These are phyloP conservation scores for Ceratobasidium sp. DNA, from an alignment of 1,284 basidiomycete genomes.

Conservation along the genomic window DNA sequence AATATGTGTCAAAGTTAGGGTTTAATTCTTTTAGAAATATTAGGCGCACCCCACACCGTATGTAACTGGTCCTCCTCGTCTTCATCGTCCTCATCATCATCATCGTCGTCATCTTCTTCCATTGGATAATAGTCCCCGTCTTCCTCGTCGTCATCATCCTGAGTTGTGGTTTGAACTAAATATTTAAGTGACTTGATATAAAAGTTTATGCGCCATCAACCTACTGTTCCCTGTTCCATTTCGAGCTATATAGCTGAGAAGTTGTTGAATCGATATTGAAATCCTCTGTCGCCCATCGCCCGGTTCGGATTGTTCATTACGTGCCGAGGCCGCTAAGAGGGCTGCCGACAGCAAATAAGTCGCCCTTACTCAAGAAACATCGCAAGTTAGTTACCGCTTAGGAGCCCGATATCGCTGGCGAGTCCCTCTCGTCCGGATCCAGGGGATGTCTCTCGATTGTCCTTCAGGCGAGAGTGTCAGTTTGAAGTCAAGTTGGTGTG, in stretches of 20 bases:
- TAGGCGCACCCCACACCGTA: too few species aligned
- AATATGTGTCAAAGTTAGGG: too few species aligned
- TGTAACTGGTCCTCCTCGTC: slow-evolving; percentile 22
- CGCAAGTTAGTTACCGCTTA: slow-evolving; percentile 2
- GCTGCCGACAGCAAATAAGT: not conserved
- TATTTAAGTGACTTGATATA: too few species aligned
- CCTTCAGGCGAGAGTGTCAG: not conserved
- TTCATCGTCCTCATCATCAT: slow-evolving; percentile 40
- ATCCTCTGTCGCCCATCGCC: not conserved
- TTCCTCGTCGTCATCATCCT: too few species aligned
- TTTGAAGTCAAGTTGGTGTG: too few species aligned
- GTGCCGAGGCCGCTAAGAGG: slow-evolving; percentile 23
- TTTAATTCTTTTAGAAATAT: too few species aligned
- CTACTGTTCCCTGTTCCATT: not conserved
- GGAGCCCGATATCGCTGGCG: slow-evolving; percentile 3
- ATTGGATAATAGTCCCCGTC: too few species aligned
- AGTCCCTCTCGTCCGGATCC: not conserved
- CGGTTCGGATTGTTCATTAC: not conserved
- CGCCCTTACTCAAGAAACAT: too few species aligned
- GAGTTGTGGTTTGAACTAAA: too few species aligned
- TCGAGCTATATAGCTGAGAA: slow-evolving; percentile 16
- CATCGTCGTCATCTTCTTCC: slow-evolving; percentile 40
- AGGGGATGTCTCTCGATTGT: not conserved
- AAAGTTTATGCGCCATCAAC: too few species aligned
- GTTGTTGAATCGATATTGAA: slow-evolving; percentile 3